Evolutionary conservation across 305 asterid species (phyloP), one percentile per base, ranked within the genome.

Genomic region (Fraxinus ornus): DNA sequence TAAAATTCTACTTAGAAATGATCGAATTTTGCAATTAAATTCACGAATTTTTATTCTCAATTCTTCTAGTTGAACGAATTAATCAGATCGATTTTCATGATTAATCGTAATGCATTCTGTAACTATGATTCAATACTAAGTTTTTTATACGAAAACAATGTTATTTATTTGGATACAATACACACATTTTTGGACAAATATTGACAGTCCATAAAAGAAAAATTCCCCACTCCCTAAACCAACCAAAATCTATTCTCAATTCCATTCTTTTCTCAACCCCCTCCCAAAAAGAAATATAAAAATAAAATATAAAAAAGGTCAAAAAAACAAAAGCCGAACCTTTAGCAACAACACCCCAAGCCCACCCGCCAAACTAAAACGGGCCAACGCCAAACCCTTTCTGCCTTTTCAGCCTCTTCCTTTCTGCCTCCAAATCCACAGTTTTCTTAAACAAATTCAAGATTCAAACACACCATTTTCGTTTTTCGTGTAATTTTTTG

Each of bases 381-480:
- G 74, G 74, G 36, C 36, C 35, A 66, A 81, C 62, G 62, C 22
- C 62, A 17, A 88, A 82, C 84, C 85, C 87, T 79, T 30, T 78
- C 86, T 82, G 87, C 87, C 68, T 85, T 84, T 83, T 74, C 88
- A 79, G 90, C 87, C 74, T 81, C 76, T 79, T 85, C 84, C 62
- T 70, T 15, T 71, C 66, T 57, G 84, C 80, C 35, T 78, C 30
- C 77, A 49, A 77, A 79, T 76, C 85, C 24, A 49, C 84, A 6
- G 10, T 47, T 22, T 82, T 82, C 37, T 68, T 55, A 24, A 15
- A 9, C 62, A 49, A 24, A 22, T n/a, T 24, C 74, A 39, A 19
- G 79, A 13, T 19, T 36, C 3, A 21, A 0, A 49, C 9, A 5
- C 66, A 71, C 5, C 73, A 33, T 62, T 7, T 49, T 74, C 84